phyloP scores from a whole-genome alignment of 1,139 yeast species.

The Starmera stellimalicola region DNA sequence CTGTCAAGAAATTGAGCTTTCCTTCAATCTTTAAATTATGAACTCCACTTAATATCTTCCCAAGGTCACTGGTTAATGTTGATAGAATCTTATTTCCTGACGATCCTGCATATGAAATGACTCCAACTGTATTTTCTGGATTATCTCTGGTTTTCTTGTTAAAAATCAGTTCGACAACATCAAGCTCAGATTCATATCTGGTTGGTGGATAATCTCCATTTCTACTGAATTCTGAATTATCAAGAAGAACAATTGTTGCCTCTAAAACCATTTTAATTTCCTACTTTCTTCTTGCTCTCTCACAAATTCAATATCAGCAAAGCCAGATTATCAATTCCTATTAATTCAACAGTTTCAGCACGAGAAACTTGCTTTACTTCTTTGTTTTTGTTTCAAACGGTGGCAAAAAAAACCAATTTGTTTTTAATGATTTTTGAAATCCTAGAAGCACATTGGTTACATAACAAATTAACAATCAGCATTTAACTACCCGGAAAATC shows the following conservation, averaged over 20 bases:
- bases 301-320: too few species aligned
- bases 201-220: constrained; percentile 91
- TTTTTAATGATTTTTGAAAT: too few species aligned
- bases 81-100: constrained; percentile 77
- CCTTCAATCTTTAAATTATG: constrained; percentile 79
- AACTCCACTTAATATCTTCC: constrained; percentile 78
- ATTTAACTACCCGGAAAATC: too few species aligned
- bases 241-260: constrained; percentile 92
- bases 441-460: too few species aligned
- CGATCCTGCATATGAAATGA: constrained; percentile 75
- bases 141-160: constrained; percentile 79
- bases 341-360: too few species aligned
- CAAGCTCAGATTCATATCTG: constrained; percentile 87
- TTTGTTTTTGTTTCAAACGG: not conserved
- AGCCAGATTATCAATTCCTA: too few species aligned
- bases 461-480: too few species aligned
- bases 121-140: constrained; percentile 91
- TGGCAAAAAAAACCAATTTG: too few species aligned
- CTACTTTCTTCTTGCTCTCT: not conserved
- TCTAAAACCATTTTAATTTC: constrained; percentile 70
- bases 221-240: constrained; percentile 92
- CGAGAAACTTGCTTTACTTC: too few species aligned
- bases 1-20: constrained; percentile 60
- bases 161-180: constrained; percentile 85
- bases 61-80: constrained; percentile 81